phyloP scores from a whole-genome alignment of 1,284 basidiomycete genomes.

The Mixia osmundae region DNA sequence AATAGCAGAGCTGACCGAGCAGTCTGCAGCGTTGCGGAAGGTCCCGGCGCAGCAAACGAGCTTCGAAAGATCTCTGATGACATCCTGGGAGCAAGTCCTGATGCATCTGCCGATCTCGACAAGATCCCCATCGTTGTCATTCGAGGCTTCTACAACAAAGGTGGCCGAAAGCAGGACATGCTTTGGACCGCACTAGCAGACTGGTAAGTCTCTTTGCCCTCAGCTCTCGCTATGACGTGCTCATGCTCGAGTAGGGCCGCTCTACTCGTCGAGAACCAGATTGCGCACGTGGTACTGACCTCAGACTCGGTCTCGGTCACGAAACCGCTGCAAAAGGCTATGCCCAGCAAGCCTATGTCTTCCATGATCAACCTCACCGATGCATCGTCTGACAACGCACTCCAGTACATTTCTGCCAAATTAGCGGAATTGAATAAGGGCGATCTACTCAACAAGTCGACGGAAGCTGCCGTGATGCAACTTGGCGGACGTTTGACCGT shows the following conservation, averaged over 20 bases:
- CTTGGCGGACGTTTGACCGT: constrained; percentile 68
- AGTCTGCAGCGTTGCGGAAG: not conserved
- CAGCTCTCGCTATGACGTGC: constrained; percentile 48
- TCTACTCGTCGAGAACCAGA: constrained; percentile 22
- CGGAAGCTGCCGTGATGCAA: constrained; percentile 35
- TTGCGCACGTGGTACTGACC: constrained; percentile 78
- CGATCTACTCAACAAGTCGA: constrained; percentile 14
- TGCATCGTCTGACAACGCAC: constrained; percentile 54
- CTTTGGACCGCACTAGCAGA: constrained; percentile 51
- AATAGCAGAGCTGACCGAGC: not conserved
- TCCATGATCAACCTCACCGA: constrained; percentile 55
- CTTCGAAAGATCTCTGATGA: not conserved
- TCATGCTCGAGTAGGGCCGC: not conserved
- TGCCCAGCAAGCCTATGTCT: constrained; percentile 50
- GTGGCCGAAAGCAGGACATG: constrained; percentile 35
- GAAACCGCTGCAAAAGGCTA: constrained; percentile 58
- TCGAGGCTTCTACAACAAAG: constrained; percentile 15
- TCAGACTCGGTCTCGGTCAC: constrained; percentile 73
- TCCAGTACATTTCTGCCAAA: constrained; percentile 59
- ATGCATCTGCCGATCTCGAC: constrained; percentile 27
- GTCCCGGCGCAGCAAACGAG: not conserved
- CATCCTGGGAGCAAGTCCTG: not conserved
- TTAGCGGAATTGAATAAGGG: constrained; percentile 36
- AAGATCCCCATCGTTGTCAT: constrained; percentile 48
- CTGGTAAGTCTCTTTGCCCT: constrained; percentile 62